A percentile compares a stretch with the other conserved stretches of the same genome.
Evolutionary conservation across 768 basidiomycete genomes (phyloP).

Genomic region (Albatrellus ellisii): DNA sequence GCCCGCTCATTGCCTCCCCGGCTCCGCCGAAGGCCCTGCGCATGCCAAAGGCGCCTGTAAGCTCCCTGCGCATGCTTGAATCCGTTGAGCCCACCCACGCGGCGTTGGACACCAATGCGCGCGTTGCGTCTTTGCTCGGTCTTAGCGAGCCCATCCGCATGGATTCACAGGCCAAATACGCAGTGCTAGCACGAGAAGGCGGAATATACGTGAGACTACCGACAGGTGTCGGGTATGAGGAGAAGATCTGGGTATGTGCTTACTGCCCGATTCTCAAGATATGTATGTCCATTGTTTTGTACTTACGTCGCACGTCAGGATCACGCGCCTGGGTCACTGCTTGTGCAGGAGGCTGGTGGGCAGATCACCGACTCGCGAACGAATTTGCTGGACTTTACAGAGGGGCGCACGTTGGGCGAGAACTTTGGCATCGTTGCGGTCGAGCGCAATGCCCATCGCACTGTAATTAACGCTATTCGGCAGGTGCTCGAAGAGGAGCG

Average conservation of each 20-base stretch:
- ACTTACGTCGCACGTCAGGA: slow-evolving; percentile 34
- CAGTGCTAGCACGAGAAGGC: slow-evolving; percentile 61
- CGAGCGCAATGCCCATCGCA: slow-evolving; percentile 52
- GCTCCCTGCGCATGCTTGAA: slow-evolving; percentile 64
- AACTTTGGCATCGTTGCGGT: slow-evolving; percentile 87
- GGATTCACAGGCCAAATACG: slow-evolving; percentile 97
- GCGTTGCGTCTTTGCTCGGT: slow-evolving; percentile 51
- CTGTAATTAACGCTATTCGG: slow-evolving; percentile 65
- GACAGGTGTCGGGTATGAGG: slow-evolving; percentile 62
- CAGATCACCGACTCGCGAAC: slow-evolving; percentile 80
- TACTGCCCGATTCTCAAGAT: neutral
- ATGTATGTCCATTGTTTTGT: neutral
- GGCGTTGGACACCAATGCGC: slow-evolving; percentile 74
- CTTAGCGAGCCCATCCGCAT: slow-evolving; percentile 66
- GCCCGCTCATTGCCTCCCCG: slow-evolving; percentile 37
- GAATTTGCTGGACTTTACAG: slow-evolving; percentile 65
- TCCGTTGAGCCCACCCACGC: slow-evolving; percentile 88
- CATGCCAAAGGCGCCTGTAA: slow-evolving; percentile 37
- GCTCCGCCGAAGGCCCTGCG: slow-evolving; percentile 32
- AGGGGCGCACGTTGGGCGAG: slow-evolving; percentile 72
- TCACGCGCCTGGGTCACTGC: slow-evolving; percentile 76
- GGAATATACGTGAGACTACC: slow-evolving; percentile 75
- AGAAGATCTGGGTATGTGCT: slow-evolving; percentile 86
- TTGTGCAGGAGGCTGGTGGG: slow-evolving; percentile 86
- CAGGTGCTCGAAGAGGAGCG: slow-evolving; percentile 25